A percentile compares a stretch with the other conserved stretches of the same genome.
Evolutionary conservation across 768 basidiomycete genomes (phyloP).

Genomic region (Neoboletus brunneissimus): DNA sequence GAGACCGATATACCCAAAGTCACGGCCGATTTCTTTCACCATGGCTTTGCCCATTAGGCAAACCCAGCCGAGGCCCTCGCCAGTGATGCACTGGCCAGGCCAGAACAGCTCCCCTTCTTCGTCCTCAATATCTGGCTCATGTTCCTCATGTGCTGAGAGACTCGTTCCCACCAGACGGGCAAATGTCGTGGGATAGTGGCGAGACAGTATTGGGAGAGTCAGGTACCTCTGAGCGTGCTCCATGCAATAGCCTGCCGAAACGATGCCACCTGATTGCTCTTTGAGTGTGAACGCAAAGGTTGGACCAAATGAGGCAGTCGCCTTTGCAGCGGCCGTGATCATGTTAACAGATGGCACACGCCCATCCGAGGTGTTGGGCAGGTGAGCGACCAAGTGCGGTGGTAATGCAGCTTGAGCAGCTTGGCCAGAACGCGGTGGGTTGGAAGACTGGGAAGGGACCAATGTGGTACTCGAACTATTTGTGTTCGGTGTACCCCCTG

Average conservation of each 20-base stretch:
- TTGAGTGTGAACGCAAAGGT: conserved; percentile 26
- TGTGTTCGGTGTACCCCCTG: conserved; percentile 53
- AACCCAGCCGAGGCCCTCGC: conserved; percentile 84
- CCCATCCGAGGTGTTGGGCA: conserved; percentile 30
- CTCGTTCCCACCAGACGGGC: conserved; percentile 68
- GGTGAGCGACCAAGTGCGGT: conserved; percentile 32
- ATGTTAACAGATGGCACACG: conserved; percentile 27
- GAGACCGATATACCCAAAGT: conserved; percentile 69
- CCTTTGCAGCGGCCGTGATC: conserved; percentile 32
- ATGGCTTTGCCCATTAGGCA: conserved; percentile 84
- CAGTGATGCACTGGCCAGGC: conserved; percentile 70
- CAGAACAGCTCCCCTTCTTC: conserved; percentile 85
- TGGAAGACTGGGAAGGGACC: conserved; percentile 26
- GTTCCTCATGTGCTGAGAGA: conserved; percentile 61
- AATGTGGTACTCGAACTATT: conserved; percentile 25
- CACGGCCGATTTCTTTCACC: conserved; percentile 77
- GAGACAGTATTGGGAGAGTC: conserved; percentile 64
- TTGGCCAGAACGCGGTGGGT: conserved; percentile 27
- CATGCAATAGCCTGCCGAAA: conserved; percentile 44
- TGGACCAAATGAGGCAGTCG: conserved; percentile 29
- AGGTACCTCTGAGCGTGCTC: conserved; percentile 50
- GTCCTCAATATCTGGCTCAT: conserved; percentile 80
- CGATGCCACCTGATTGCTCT: conserved; percentile 36
- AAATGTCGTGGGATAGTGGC: conserved; percentile 74
- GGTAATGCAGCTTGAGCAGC: conserved; percentile 40